Conservation (phyloP, 306 rosid species). For the Cicer cuneatum region DNA sequence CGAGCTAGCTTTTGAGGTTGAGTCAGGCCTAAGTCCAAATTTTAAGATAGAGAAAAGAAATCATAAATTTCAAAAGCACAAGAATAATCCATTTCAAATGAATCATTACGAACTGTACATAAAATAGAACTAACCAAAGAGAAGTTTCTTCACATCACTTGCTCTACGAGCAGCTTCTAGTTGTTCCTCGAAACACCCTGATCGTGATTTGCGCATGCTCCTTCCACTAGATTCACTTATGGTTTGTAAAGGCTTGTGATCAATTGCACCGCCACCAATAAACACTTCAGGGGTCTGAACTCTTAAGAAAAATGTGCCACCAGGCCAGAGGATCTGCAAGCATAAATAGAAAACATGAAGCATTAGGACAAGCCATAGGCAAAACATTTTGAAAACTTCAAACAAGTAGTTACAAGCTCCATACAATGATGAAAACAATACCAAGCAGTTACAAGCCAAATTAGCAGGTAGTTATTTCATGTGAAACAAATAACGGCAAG, state of each 20-base stretch:
- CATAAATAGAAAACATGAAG: conserved; percentile 39
- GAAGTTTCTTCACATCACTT: conserved; percentile 81
- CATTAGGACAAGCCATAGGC: conserved; percentile 31
- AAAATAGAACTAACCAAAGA: conserved; percentile 75
- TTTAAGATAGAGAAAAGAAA: background rate
- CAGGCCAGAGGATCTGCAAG: conserved; percentile 92
- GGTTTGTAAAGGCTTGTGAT: conserved; percentile 48
- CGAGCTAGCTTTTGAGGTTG: background rate
- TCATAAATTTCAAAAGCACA: background rate
- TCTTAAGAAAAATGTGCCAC: conserved; percentile 75
- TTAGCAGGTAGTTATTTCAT: background rate
- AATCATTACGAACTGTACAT: background rate
- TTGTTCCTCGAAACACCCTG: conserved; percentile 81
- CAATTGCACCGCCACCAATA: conserved; percentile 42
- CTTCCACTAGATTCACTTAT: conserved; percentile 54
- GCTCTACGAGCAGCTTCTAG: conserved; percentile 98
- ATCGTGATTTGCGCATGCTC: conserved; percentile 50
- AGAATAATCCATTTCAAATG: conserved; percentile 16
- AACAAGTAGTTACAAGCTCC: background rate
- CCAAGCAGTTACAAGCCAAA: background rate
- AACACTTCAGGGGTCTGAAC: conserved; percentile 52
- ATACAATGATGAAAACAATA: background rate
- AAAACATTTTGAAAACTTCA: background rate
- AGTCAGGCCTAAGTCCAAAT: background rate
- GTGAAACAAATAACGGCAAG: too few species aligned